These are phyloP conservation scores for Chlorella sp. DNA, from an alignment of 139 green algal genomes.

Conservation along the genomic window DNA sequence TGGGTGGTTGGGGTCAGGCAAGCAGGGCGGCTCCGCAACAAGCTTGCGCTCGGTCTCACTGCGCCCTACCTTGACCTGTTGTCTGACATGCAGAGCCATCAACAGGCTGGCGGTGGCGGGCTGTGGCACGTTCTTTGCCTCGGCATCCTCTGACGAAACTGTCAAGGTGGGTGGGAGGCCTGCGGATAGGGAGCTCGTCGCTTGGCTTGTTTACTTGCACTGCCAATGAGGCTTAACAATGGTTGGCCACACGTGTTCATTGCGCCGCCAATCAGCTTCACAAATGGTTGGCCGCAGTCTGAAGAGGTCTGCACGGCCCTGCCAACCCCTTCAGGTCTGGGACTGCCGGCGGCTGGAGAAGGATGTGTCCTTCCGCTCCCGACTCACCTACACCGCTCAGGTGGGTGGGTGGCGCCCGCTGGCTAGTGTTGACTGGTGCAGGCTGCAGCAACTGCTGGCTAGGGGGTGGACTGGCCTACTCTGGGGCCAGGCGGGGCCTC, in stretches of 20 bases:
- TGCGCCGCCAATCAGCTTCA: no score
- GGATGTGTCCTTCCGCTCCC: constrained; percentile 86
- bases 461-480: no score
- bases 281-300: no score
- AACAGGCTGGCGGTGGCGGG: constrained; percentile 72
- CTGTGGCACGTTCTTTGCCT: constrained; percentile 81
- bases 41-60: not conserved
- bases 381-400: constrained; percentile 82
- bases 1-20: not conserved
- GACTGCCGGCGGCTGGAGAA: constrained; percentile 86
- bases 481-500: no score
- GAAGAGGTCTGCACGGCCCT: no score
- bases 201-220: not conserved
- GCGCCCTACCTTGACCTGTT: not conserved
- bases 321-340: constrained; percentile 74
- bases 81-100: constrained; percentile 48
- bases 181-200: no score
- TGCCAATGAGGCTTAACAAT: not conserved
- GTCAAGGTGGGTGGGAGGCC: constrained; percentile 64
- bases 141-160: constrained; percentile 82
- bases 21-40: not conserved
- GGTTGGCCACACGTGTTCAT: no score
- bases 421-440: not conserved
- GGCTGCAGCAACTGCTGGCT: no score
- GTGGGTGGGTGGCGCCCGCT: constrained; percentile 6